phyloP scores from a whole-genome alignment of 2,329 filamentous ascomycete genomes.

The Clonostachys rosea region DNA sequence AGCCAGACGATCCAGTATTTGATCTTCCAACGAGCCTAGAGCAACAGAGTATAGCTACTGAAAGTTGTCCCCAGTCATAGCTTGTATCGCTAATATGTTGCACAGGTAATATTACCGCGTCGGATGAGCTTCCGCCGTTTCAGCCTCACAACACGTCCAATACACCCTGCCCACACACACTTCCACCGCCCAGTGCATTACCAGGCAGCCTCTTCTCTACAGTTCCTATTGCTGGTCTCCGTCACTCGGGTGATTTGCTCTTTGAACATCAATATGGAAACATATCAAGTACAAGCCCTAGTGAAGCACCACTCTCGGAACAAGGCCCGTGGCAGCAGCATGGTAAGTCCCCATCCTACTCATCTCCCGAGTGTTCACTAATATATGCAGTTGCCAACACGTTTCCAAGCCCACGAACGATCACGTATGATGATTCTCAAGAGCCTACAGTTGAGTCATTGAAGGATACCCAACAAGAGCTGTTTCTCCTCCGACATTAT shows the following conservation, averaged over 20 bases:
- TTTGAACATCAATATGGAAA: background rate
- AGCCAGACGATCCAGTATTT: background rate
- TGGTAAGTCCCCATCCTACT: background rate
- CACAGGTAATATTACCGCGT: background rate
- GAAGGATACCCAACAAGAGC: background rate
- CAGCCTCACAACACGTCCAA: too few species aligned
- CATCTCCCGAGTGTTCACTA: background rate
- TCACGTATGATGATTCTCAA: background rate
- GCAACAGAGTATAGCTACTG: background rate
- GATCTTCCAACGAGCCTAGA: background rate
- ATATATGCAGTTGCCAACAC: background rate
- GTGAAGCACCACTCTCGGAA: too few species aligned
- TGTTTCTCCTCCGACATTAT: background rate
- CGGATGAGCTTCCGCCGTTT: too few species aligned
- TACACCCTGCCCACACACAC: too few species aligned
- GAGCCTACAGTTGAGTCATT: background rate
- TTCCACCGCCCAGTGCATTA: too few species aligned
- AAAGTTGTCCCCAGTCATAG: background rate
- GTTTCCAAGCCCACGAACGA: background rate
- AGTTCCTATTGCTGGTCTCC: too few species aligned
- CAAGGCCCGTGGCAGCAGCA: background rate
- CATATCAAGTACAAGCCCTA: too few species aligned
- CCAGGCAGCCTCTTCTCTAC: too few species aligned
- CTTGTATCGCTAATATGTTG: background rate
- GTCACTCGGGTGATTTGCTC: too few species aligned